Conservation (phyloP, 192 early-diverging fungal species). For the Linderina pennispora region DNA sequence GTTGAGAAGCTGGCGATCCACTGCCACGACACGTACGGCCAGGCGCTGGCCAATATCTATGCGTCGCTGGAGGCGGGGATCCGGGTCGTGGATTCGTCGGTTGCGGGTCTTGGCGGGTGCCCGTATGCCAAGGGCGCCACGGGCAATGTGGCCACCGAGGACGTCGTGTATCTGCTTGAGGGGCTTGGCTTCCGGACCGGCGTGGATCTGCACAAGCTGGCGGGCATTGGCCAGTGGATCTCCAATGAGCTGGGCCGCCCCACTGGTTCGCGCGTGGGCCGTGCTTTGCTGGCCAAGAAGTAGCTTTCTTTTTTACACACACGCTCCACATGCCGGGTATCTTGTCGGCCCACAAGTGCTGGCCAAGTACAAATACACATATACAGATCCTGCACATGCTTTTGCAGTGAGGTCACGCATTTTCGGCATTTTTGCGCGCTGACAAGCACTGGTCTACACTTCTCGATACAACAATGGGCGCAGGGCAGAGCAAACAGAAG, state of each 20-base stretch:
- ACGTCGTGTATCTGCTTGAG: slow-evolving; percentile 89
- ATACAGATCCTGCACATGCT: too few relatives aligned
- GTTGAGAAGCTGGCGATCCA: slow-evolving; percentile 79
- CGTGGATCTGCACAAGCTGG: slow-evolving; percentile 66
- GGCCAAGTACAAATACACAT: slow-evolving; percentile 14
- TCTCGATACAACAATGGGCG: slow-evolving; percentile 46
- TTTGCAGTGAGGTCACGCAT: too few relatives aligned
- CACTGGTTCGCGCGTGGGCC: slow-evolving; percentile 49
- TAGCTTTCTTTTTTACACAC: too few relatives aligned
- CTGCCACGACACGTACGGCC: slow-evolving; percentile 97
- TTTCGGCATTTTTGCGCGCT: too few relatives aligned
- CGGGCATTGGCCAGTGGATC: slow-evolving; percentile 82
- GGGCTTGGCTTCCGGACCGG: slow-evolving; percentile 80
- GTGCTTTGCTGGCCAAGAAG: slow-evolving; percentile 19
- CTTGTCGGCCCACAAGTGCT: too few relatives aligned
- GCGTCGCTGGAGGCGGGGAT: slow-evolving; percentile 77
- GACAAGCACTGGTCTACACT: too few relatives aligned
- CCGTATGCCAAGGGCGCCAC: slow-evolving; percentile 95
- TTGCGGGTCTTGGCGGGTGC: slow-evolving; percentile 92
- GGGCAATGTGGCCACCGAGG: slow-evolving; percentile 96
- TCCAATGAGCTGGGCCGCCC: slow-evolving; percentile 66
- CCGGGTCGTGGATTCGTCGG: slow-evolving; percentile 88
- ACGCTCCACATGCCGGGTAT: too few relatives aligned
- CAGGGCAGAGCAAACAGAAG: slow-evolving; percentile 47
- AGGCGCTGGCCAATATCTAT: slow-evolving; percentile 89